phyloP scores from a whole-genome alignment of 495 filamentous ascomycete genomes.

The Penicillium canescens region DNA sequence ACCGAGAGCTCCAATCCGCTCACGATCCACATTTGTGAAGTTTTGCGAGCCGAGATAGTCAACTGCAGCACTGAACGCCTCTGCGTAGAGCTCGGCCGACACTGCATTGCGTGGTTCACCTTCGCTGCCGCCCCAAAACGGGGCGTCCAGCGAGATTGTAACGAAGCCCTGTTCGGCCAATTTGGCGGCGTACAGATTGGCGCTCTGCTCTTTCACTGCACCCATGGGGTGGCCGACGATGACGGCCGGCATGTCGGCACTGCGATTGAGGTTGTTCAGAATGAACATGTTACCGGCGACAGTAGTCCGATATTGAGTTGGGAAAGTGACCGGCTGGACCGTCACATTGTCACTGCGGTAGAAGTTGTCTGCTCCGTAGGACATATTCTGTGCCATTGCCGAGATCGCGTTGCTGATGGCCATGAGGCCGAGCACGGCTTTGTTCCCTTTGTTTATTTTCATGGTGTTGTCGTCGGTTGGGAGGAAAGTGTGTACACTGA shows the following conservation, averaged over 20 bases:
- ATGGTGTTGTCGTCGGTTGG: neutral
- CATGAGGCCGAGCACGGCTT: neutral
- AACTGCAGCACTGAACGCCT: conserved; percentile 41
- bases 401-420: conserved; percentile 7
- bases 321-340: conserved; percentile 18
- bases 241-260: conserved; percentile 12
- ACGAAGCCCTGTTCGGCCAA: conserved; percentile 41
- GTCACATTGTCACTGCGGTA: conserved; percentile 27
- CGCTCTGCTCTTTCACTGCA: conserved; percentile 43
- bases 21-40: conserved; percentile 27
- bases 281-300: conserved; percentile 26
- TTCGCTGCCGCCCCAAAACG: conserved; percentile 36
- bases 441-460: neutral
- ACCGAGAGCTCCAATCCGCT: conserved; percentile 39
- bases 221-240: conserved; percentile 36
- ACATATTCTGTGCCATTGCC: conserved; percentile 29
- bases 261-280: conserved; percentile 12
- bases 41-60: conserved; percentile 32
- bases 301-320: conserved; percentile 19
- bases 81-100: conserved; percentile 34
- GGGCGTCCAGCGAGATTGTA: conserved; percentile 34
- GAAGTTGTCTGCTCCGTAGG: conserved; percentile 30
- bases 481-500: neutral
- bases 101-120: conserved; percentile 38
- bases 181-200: conserved; percentile 33